Evolutionary conservation across 2,329 filamentous ascomycete species (phyloP), one percentile per base, ranked within the genome.

Genomic region (Trichophyton schoenleinii): DNA sequence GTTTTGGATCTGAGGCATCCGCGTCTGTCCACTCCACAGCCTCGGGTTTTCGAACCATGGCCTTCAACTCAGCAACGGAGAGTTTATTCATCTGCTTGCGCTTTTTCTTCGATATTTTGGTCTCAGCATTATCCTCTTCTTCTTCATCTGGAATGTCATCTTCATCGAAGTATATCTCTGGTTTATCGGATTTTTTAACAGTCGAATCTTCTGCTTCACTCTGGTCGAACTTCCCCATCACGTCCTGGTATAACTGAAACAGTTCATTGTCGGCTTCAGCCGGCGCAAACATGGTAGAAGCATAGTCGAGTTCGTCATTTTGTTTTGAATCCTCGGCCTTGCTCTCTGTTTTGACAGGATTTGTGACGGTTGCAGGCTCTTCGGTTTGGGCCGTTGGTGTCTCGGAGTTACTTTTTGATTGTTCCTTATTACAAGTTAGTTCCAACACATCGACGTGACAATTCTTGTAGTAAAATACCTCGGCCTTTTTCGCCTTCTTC

Each of bases 1-100:
- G 79, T 61, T 87, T 84, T 13, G 94, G 94, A 71, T 99, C 91
- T 28, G 88, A 85, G 0, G 94, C 91, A 15, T 90, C 95, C 11
- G 89, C 89, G 71, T 99, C 94, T 60, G 95, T 94, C 94, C 94
- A 97, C 70, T 99, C 94, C 4, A 99, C 92, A 8, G 96, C 84
- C 73, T 99, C 94, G 1, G 94, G 94, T 67, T 91, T 92, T 68
- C 81, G 83, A 63, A 96, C 94, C 61, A 96, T 78, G 4, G 92
- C 89, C 76, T 99, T 99, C 65, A 99, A 82, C 75, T 97, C 91
- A 57, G 94, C 94, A 63, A 99, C 89, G 5, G 92, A 95, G 36
- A 97, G 80, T 74, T 95, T 96, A 77, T 88, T 95, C 71, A 91
- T 81, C 75, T 88, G 85, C 78, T 97, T 99, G 67, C 88, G 83